These are phyloP conservation scores for Diaporthe vaccinii DNA, from an alignment of 2,329 filamentous ascomycete species.

Conservation along the genomic window DNA sequence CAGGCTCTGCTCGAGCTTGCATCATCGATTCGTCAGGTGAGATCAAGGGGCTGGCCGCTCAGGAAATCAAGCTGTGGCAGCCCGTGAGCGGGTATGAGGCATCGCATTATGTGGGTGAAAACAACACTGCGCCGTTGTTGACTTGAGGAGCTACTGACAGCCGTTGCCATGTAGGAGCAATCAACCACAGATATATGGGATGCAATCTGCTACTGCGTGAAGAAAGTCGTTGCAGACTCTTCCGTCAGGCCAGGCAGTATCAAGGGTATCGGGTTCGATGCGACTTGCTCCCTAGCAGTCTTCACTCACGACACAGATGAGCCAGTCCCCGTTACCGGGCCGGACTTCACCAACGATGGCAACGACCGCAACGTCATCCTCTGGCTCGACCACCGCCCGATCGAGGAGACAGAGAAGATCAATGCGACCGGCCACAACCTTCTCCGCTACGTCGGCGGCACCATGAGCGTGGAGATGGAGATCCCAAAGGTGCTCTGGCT, in stretches of 20 bases:
- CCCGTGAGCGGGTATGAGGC: constrained; percentile 72
- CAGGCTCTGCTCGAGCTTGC: constrained; percentile 93
- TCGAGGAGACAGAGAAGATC: constrained; percentile 92
- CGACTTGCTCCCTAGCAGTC: constrained; percentile 96
- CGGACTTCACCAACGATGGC: constrained; percentile 82
- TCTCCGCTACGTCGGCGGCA: constrained; percentile 94
- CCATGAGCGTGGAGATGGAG: constrained; percentile 99
- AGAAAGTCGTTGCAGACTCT: constrained; percentile 84
- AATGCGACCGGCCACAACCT: constrained; percentile 94
- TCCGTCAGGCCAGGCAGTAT: constrained; percentile 82
- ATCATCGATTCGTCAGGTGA: constrained; percentile 94
- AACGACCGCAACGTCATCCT: constrained; percentile 95
- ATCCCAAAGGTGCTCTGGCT: constrained; percentile 98
- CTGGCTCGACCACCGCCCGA: constrained; percentile 95
- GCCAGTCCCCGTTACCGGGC: constrained; percentile 90
- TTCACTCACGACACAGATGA: constrained; percentile 91
- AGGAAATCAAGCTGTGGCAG: constrained; percentile 86
- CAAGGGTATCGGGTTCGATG: constrained; percentile 95
- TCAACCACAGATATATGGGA: constrained; percentile 97
- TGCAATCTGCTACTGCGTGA: constrained; percentile 91
- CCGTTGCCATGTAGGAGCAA: constrained; percentile 78
- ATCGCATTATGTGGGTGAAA: constrained; percentile 69
- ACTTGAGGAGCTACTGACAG: background rate
- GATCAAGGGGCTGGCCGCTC: constrained; percentile 81
- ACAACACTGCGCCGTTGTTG: too few relatives aligned